These are phyloP conservation scores for Senna siamea DNA, from an alignment of 306 rosid genomes.

Conservation along the genomic window DNA sequence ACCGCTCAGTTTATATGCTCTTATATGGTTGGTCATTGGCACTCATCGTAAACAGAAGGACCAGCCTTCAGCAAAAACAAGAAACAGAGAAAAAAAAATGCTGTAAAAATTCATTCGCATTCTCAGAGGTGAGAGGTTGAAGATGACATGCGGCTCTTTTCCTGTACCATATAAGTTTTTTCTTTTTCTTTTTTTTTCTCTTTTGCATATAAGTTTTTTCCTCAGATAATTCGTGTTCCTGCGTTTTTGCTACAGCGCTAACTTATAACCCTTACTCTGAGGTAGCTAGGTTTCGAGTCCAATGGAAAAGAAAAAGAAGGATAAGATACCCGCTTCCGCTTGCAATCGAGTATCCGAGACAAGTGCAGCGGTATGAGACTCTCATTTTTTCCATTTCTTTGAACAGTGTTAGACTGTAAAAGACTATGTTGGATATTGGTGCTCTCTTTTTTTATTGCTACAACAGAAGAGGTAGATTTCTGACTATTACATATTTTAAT, in stretches of 20 bases:
- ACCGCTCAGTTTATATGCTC: too few species aligned
- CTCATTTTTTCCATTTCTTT: background rate
- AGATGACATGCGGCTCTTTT: constrained; percentile 26
- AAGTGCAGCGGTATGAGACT: constrained; percentile 37
- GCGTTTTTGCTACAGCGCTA: background rate
- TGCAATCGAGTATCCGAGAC: constrained; percentile 37
- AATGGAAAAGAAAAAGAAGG: constrained; percentile 47
- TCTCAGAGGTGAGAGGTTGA: constrained; percentile 34
- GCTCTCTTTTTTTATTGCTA: too few species aligned
- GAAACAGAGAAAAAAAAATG: constrained; percentile 6
- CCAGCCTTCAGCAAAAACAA: too few species aligned
- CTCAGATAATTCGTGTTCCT: background rate
- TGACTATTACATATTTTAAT: background rate
- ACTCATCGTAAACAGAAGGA: background rate
- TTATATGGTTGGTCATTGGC: too few species aligned
- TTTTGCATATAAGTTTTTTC: too few species aligned
- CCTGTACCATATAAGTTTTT: too few species aligned
- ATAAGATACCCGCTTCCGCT: constrained; percentile 35
- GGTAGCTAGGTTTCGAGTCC: constrained; percentile 18
- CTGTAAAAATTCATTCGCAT: constrained; percentile 11
- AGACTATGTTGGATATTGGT: too few species aligned
- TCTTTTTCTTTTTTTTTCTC: too few species aligned
- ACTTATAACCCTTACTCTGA: too few species aligned
- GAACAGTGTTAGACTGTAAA: background rate
- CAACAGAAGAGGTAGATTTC: too few species aligned